These are phyloP conservation scores for Nothophaeocryptopus gaeumannii DNA, from an alignment of 2,329 filamentous ascomycete species.

Conservation along the genomic window DNA sequence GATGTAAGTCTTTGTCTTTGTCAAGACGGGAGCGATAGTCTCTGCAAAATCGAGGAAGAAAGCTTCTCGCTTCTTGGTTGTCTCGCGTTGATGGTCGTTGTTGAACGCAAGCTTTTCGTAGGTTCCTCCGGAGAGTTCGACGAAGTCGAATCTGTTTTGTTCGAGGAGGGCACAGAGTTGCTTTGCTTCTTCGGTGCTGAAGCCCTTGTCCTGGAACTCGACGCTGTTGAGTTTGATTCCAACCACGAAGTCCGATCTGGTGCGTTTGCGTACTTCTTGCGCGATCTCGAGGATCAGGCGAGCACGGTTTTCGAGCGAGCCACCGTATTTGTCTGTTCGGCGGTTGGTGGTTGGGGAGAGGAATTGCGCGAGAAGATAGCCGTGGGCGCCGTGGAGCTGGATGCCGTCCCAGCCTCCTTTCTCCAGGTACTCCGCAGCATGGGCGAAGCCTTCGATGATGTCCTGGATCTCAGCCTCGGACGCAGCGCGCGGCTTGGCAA, in stretches of 20 bases:
- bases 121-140: slow-evolving; percentile 60
- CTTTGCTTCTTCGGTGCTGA: slow-evolving; percentile 51
- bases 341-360: slow-evolving; percentile 42
- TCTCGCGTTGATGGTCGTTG: slow-evolving; percentile 53
- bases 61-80: slow-evolving; percentile 47
- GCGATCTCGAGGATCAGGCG: slow-evolving; percentile 43
- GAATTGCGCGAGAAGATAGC: slow-evolving; percentile 47
- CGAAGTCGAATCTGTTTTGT: slow-evolving; percentile 53
- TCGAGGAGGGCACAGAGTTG: slow-evolving; percentile 41
- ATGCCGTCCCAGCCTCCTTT: slow-evolving; percentile 59
- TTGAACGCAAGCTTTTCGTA: slow-evolving; percentile 55
- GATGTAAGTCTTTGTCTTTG: slow-evolving; percentile 57
- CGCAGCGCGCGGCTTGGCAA: slow-evolving; percentile 54
- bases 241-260: slow-evolving; percentile 44
- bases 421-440: slow-evolving; percentile 60
- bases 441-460: slow-evolving; percentile 60
- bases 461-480: slow-evolving; percentile 54
- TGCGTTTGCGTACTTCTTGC: slow-evolving; percentile 39
- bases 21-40: slow-evolving; percentile 48
- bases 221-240: slow-evolving; percentile 60
- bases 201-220: slow-evolving; percentile 54
- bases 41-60: slow-evolving; percentile 63
- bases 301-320: slow-evolving; percentile 42
- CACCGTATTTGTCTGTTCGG: slow-evolving; percentile 46
- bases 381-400: slow-evolving; percentile 46